Evolutionary conservation across 202 grass and related monocot species (phyloP), one percentile per base, ranked within the genome.

Genomic region (Miscanthus sacchariflorus): DNA sequence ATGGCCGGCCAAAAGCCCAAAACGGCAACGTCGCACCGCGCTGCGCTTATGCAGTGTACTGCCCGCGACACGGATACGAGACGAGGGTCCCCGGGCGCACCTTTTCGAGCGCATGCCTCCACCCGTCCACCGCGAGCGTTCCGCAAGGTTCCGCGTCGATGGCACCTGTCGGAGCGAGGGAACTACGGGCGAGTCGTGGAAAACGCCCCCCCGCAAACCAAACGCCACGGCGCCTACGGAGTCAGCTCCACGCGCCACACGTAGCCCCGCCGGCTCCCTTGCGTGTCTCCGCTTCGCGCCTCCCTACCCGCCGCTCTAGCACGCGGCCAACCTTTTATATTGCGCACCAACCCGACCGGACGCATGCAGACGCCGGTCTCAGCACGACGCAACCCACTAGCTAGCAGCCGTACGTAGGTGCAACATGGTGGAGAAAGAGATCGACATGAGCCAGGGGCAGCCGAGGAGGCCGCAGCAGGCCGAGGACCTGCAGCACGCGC

Each of bases 391-490:
- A n/a, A 23, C 42, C 25, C 13, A 2, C 5, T 23, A 49, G 9
- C 2, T 23, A 36, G 28, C 18, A 39, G 2, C 18, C 8, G 48
- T 14, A 15, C 49, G 49, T 13, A 7, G 17, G 15, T 58, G 7
- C 56, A 19, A 52, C 25, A 15, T 76, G 27, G 46, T 10, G 24
- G 19, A 9, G 18, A 59, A 59, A n/a, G 19, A 7, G 65, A 36
- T 24, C 66, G 30, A 13, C 70, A 93, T 93, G 89, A 91, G 86
- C 83, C 92, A 91, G 80, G 73, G 74, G 28, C 92, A 91, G 65
- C 83, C 79, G 1, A 67, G 80, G 52, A 76, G 83, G 72, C 61
- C 44, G 72, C 45, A 81, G 48, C 49, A 54, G 70, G 88, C 44
- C 69, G 72, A 28, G 7, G 75, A 50, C 9, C 44, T 23, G 14